Base-by-base conservation (phyloP, 129 eudicot genomes). In the Centaurea solstitialis region DNA sequence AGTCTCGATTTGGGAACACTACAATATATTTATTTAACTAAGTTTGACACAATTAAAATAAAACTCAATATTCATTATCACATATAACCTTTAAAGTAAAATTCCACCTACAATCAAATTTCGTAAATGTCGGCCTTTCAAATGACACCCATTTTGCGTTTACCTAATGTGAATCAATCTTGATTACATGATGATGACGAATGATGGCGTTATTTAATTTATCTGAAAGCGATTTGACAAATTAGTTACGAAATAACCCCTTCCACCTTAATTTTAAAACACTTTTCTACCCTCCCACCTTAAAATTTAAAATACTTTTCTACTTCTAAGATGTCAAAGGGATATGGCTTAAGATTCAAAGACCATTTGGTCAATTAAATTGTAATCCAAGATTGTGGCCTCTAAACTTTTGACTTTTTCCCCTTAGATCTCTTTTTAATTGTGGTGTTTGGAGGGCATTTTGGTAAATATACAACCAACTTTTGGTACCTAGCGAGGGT, bases 241-340 rank as follows among this genome's bases (percentile, higher is more conserved):
- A 2, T 5, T 57, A 57, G 6, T 57, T 57, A 57, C 65, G 3
- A 57, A 57, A 57, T 17, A 4, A 57, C 22, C 65, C 65, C 22
- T 57, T 22, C 22, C 9, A 57, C 65, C 22, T 57, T 53, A 15
- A 53, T 1, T 45, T 10, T 13, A 45, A 3, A 33, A 2, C 4
- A 33, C 0, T 13, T 47, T 47, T 57, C 9, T 57, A 57, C 65
- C n/a, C 22, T 57, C 65, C 22, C 9, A 57, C 65, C 22, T 57
- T 53, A 15, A 15, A 53, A 5, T 45, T 10, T 13, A 45, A 3
- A 33, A 2, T 33, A 33, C 0, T 13, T 47, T 47, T 57, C 9
- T 57, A 57, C 65, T 57, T 57, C n/a, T 57, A 57, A 57, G 65
- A 57, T 57, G 65, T 57, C 65, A 57, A 57, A n/a, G 65, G n/a